Percentiles rank a stretch among this genome's conserved stretches.
Conservation (phyloP, 129 eudicot species). For the Flaveria trinervia region DNA sequence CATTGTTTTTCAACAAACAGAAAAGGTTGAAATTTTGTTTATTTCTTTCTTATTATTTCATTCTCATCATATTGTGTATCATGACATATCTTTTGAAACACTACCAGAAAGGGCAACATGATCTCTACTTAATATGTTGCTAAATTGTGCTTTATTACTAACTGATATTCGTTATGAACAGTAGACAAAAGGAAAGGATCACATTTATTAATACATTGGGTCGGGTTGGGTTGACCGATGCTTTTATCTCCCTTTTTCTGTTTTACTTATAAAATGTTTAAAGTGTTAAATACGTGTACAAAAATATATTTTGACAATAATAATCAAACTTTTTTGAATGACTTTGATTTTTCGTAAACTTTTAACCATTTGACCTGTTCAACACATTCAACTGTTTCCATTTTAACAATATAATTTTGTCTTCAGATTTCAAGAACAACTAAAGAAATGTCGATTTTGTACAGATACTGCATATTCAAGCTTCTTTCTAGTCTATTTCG, state of each 20-base stretch:
- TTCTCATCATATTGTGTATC: not conserved
- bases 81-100: not conserved
- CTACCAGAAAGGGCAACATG: conserved; percentile 6
- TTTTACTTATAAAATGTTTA: not conserved
- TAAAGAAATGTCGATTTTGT: not conserved
- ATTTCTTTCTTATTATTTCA: not conserved
- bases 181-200: not conserved
- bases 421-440: not conserved
- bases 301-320: not conserved
- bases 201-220: not conserved
- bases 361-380: too few species aligned
- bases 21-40: conserved; percentile 56
- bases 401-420: not conserved
- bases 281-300: not conserved
- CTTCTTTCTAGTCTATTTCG: not conserved
- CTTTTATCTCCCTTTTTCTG: not conserved
- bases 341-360: not conserved
- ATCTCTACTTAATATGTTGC: not conserved
- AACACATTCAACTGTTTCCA: too few species aligned
- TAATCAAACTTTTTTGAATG: not conserved
- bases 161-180: too few species aligned
- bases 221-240: not conserved
- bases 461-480: not conserved
- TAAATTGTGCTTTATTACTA: not conserved
- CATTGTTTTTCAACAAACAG: conserved; percentile 81